These are phyloP conservation scores for Cantharellus cinnabarinus DNA, from an alignment of 768 basidiomycete genomes.

Conservation along the genomic window DNA sequence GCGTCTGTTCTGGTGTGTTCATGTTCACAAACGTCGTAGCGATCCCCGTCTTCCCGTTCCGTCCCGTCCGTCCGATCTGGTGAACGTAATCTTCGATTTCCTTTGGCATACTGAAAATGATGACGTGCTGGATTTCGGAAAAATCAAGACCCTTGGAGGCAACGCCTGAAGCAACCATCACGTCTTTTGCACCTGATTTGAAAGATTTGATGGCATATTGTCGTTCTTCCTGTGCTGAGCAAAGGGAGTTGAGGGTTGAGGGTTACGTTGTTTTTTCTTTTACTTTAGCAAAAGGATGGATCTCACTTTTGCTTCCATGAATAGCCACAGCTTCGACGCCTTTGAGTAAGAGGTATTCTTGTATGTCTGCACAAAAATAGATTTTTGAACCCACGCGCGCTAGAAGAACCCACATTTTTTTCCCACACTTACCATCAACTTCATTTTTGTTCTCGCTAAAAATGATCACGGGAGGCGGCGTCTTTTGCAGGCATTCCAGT, in stretches of 20 bases:
- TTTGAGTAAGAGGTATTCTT: conserved; percentile 90
- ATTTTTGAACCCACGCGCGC: conserved; percentile 1
- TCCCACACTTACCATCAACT: conserved; percentile 60
- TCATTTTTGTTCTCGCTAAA: conserved; percentile 99
- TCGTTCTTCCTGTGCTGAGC: conserved; percentile 84
- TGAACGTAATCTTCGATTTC: conserved; percentile 99
- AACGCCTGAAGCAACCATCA: conserved; percentile 97
- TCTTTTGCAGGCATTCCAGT: conserved; percentile 93
- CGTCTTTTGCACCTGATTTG: conserved; percentile 92
- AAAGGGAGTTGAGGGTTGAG: neutral
- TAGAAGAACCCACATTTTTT: neutral
- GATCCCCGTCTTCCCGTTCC: conserved; percentile 95
- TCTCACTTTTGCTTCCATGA: conserved; percentile 85
- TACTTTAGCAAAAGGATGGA: conserved; percentile 2
- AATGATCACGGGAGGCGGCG: conserved; percentile 90
- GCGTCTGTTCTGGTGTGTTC: conserved; percentile 89
- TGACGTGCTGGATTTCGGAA: conserved; percentile 96
- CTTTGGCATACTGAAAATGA: conserved; percentile 98
- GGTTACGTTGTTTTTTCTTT: neutral
- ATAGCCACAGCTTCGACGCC: conserved; percentile 98
- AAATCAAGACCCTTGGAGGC: conserved; percentile 98
- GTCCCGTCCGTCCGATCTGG: conserved; percentile 94
- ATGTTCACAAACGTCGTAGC: conserved; percentile 98
- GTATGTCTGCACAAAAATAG: conserved; percentile 50
- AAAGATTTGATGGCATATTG: conserved; percentile 98